Base-by-base conservation (phyloP, 192 early-diverging fungal species). In the Rhizophagus sp. region DNA sequence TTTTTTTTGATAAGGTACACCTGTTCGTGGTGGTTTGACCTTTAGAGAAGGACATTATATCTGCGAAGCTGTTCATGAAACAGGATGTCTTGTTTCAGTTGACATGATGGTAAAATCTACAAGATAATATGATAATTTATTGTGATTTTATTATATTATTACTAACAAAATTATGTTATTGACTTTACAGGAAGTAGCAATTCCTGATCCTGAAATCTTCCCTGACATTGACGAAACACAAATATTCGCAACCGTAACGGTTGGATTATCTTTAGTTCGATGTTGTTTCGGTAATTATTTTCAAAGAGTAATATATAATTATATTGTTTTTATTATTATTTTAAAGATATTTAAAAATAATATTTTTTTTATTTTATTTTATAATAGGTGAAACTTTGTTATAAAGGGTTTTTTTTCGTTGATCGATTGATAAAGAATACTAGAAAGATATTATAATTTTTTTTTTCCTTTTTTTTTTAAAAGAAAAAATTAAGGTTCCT, bases 1-100 rank as follows among this genome's bases (percentile, higher is more conserved):
- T 57, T 78, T 13, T 15, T 24, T 50, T 30, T 22, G n/a, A 36
- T 47, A 86, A n/a, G 97, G 97, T 66, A 98, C 97, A 5, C 97
- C 97, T 12, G 97, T 98, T 13, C 91, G 96, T 70, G 97, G 97
- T 78, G 97, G 97, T 30, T 85, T 98, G 65, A 94, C 94, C 13
- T 99, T 97, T 89, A 89, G 97, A 73, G 97, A 99, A 85, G 97
- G 97, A 39, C 97, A 99, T 82, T 99, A 96, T 85, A 96, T 99
- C 71, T 97, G 96, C 86, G 97, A 99, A 85, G 89, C 92, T 10
- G 73, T 99, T 17, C 88, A 89, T 71, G 94, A 96, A 83, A 96
- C 95, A n/a, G 96, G 96, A 8, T 85, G 90, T 52, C 84, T 99
- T 72, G 96, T 97, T 7, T 88, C 96, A 13, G 89, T 96, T 80